Percentiles rank a stretch among this genome's conserved stretches.
Conservation (phyloP, 2,329 filamentous ascomycete genomes). For the Talaromyces sp. region DNA sequence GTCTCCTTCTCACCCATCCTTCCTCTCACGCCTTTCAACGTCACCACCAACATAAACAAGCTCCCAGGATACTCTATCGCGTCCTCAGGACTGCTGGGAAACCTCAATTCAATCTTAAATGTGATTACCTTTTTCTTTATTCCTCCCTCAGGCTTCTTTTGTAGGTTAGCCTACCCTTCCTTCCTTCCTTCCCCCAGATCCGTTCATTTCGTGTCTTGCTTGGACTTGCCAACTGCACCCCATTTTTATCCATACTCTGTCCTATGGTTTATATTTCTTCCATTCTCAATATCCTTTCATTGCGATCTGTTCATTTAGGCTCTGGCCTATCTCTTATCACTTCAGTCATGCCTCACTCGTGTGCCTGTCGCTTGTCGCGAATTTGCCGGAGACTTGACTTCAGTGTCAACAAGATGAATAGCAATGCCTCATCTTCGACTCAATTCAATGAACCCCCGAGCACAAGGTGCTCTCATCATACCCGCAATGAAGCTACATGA, state of each 20-base stretch:
- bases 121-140: neutral
- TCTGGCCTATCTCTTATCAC: neutral
- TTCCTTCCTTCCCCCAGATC: slow-evolving; percentile 19
- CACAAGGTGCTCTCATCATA: neutral
- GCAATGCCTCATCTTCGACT: neutral
- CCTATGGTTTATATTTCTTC: slow-evolving; percentile 22
- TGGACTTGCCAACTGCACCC: slow-evolving; percentile 2
- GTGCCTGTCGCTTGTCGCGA: neutral
- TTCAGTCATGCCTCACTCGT: slow-evolving; percentile 1
- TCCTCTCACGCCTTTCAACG: neutral
- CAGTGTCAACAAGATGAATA: neutral
- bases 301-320: neutral
- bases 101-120: neutral
- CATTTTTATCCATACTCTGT: slow-evolving; percentile 15
- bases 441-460: neutral
- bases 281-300: neutral
- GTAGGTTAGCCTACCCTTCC: slow-evolving; percentile 26
- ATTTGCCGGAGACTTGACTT: neutral
- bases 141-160: slow-evolving; percentile 38
- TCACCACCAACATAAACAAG: slow-evolving; percentile 1
- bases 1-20: neutral
- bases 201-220: slow-evolving; percentile 18
- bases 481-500: neutral
- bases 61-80: neutral
- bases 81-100: neutral